Evolutionary conservation across 805 yeast species (phyloP).

Genomic region (Kuraishia floccosa): DNA sequence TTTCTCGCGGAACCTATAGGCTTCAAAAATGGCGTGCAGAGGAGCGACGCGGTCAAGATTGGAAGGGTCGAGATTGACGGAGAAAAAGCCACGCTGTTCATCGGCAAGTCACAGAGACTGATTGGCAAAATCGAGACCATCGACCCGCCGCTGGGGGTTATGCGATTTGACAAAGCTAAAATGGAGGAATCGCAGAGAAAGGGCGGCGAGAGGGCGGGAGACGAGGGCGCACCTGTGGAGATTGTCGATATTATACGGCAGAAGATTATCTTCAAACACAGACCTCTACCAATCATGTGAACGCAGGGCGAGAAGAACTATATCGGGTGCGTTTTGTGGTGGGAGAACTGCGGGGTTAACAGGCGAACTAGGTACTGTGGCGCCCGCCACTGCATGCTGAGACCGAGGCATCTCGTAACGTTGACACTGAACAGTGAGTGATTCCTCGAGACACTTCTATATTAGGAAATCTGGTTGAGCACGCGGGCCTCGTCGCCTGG

Average conservation of each 20-base stretch:
- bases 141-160: conserved; percentile 54
- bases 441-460: too few relatives aligned
- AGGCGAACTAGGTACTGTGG: too few relatives aligned
- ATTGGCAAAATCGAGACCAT: conserved; percentile 48
- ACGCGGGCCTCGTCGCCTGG: too few relatives aligned
- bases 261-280: conserved; percentile 49
- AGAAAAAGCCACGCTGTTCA: conserved; percentile 40
- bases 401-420: too few relatives aligned
- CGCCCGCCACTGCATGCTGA: too few relatives aligned
- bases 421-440: too few relatives aligned
- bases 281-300: conserved; percentile 75
- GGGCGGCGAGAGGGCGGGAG: conserved; percentile 3
- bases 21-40: conserved; percentile 9
- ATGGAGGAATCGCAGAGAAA: too few relatives aligned
- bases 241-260: conserved; percentile 48
- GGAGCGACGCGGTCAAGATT: conserved; percentile 35
- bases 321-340: too few relatives aligned
- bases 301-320: background rate
- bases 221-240: conserved; percentile 28
- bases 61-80: conserved; percentile 37
- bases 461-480: too few relatives aligned
- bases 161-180: conserved; percentile 35
- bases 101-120: conserved; percentile 63
- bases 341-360: too few relatives aligned
- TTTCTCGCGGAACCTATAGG: conserved; percentile 1